A percentile compares a stretch with the other conserved stretches of the same genome.
Evolutionary conservation across 495 filamentous ascomycete species (phyloP).

Genomic region (Aeminium ludgeri): DNA sequence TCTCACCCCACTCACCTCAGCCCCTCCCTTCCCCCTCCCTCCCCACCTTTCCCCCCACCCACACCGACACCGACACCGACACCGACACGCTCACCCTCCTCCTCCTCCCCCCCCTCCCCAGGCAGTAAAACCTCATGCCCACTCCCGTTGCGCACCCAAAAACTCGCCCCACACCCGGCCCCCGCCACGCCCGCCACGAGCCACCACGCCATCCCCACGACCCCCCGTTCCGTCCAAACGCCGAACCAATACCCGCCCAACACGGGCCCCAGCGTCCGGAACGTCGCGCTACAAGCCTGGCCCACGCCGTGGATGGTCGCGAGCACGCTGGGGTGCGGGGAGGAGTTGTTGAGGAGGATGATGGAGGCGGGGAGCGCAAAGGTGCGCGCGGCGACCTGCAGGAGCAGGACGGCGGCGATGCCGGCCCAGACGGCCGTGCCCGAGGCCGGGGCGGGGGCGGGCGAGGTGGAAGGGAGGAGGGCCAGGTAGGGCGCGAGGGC

Average conservation of each 20-base stretch:
- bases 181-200: slow-evolving; percentile 13
- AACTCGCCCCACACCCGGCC: slow-evolving; percentile 18
- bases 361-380: slow-evolving; percentile 21
- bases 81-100: slow-evolving; percentile 9
- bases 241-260: slow-evolving; percentile 21
- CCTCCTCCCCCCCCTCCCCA: slow-evolving; percentile 15
- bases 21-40: too few relatives aligned
- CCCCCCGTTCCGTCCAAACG: slow-evolving; percentile 18
- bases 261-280: slow-evolving; percentile 20
- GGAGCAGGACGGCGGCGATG: slow-evolving; percentile 17
- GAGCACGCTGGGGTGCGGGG: slow-evolving; percentile 21
- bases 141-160: slow-evolving; percentile 19
- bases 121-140: slow-evolving; percentile 22
- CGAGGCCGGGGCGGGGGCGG: slow-evolving; percentile 12
- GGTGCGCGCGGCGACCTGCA: slow-evolving; percentile 20
- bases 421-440: slow-evolving; percentile 19
- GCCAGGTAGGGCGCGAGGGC: slow-evolving; percentile 21
- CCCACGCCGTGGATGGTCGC: slow-evolving; percentile 22
- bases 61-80: too few relatives aligned
- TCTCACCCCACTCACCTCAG: too few relatives aligned
- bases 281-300: slow-evolving; percentile 17
- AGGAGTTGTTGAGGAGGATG: slow-evolving; percentile 22
- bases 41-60: too few relatives aligned
- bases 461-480: slow-evolving; percentile 17
- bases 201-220: slow-evolving; percentile 22